A percentile compares a stretch with the other conserved stretches of the same genome.
phyloP scores from a whole-genome alignment of 306 rosid genomes.

The Fragaria iinumae region DNA sequence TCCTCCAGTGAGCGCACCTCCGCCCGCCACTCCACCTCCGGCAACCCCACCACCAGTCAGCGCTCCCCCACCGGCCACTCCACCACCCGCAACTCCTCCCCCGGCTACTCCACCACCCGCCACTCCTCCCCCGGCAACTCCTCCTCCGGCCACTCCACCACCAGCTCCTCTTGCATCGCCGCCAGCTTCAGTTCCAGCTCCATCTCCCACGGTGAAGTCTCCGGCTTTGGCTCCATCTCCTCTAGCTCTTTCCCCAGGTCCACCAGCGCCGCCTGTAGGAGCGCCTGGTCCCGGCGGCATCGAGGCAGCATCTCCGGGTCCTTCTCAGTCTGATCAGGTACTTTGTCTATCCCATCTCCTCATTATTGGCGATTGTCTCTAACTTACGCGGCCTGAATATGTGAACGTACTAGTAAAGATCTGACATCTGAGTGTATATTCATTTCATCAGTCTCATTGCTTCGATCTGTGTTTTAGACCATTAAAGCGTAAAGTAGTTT shows the following conservation, averaged over 20 bases:
- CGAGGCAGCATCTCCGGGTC: conserved; percentile 36
- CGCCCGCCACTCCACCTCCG: conserved; percentile 36
- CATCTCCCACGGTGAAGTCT: conserved; percentile 47
- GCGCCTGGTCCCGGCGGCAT: conserved; percentile 68
- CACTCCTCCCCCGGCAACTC: conserved; percentile 18
- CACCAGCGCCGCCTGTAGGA: conserved; percentile 40
- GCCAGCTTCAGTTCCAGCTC: conserved; percentile 44
- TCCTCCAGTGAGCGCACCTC: conserved; percentile 33
- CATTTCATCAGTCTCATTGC: background rate
- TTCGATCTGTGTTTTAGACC: background rate
- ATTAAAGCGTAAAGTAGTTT: background rate
- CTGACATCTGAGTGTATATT: background rate
- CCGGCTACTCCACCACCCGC: conserved; percentile 42
- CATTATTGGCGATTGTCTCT: background rate
- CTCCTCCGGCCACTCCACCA: conserved; percentile 54
- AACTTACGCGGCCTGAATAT: background rate
- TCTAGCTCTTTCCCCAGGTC: conserved; percentile 22
- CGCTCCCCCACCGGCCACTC: conserved; percentile 44
- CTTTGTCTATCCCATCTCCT: background rate
- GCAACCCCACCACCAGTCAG: conserved; percentile 23
- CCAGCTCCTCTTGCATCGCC: conserved; percentile 54
- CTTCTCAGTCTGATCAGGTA: conserved; percentile 49
- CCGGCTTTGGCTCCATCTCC: conserved; percentile 55
- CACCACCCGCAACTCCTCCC: conserved; percentile 46
- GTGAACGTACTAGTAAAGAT: background rate